Conservation (phyloP, 768 basidiomycete genomes). For the Tubosaeta brunneosetosa region DNA sequence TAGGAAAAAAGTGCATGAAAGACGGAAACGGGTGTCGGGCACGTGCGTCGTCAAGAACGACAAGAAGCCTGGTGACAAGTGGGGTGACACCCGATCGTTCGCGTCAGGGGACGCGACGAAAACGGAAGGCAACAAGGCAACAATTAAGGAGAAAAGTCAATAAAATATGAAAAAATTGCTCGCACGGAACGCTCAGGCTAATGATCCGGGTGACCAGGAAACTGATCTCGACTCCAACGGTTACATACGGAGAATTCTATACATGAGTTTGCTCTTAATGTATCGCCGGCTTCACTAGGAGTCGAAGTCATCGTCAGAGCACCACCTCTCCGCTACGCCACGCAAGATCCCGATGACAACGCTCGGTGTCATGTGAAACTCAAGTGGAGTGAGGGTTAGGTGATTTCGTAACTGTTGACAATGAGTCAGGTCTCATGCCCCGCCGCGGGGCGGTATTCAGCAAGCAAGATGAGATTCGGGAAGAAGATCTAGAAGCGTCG, state of each 20-base stretch:
- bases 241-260: too few species aligned
- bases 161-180: background rate
- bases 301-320: too few species aligned
- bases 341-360: background rate
- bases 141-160: background rate
- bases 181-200: background rate
- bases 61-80: background rate
- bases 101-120: conserved; percentile 1
- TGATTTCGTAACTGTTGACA: background rate
- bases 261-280: too few species aligned
- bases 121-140: conserved; percentile 1
- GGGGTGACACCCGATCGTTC: conserved; percentile 7
- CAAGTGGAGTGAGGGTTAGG: background rate
- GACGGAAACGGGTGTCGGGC: background rate
- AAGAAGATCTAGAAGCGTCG: background rate
- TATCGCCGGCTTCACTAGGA: too few species aligned
- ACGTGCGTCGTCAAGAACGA: conserved; percentile 2
- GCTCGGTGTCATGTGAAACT: background rate
- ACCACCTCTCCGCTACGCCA: background rate
- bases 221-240: background rate
- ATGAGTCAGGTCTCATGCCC: background rate
- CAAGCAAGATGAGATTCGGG: background rate
- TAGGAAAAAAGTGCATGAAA: background rate
- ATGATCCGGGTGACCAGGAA: too few species aligned
- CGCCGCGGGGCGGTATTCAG: background rate